phyloP scores from a whole-genome alignment of 2,329 filamentous ascomycete species.

The Epichloe elymi region DNA sequence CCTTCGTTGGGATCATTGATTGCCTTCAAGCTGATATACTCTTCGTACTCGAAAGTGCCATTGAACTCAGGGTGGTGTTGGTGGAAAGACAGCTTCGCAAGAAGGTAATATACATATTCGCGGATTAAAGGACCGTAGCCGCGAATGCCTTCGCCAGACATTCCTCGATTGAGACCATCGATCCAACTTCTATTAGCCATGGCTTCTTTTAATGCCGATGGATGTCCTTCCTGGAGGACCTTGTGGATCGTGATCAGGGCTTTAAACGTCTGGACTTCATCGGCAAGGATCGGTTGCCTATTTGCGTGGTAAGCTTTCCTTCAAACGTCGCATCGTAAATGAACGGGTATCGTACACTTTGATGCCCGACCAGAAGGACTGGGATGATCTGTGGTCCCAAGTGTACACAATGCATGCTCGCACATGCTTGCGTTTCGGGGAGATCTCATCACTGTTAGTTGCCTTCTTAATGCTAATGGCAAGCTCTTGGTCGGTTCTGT shows the following conservation, averaged over 20 bases:
- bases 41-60: slow-evolving; percentile 96
- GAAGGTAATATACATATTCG: slow-evolving; percentile 92
- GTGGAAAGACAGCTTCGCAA: slow-evolving; percentile 93
- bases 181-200: slow-evolving; percentile 84
- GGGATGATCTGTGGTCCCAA: slow-evolving; percentile 95
- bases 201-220: slow-evolving; percentile 73
- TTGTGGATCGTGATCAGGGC: slow-evolving; percentile 95
- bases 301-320: not conserved
- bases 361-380: slow-evolving; percentile 94
- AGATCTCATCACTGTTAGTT: slow-evolving; percentile 54
- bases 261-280: slow-evolving; percentile 98
- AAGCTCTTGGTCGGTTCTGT: slow-evolving; percentile 54
- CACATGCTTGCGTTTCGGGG: slow-evolving; percentile 80
- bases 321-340: not conserved
- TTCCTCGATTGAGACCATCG: slow-evolving; percentile 76
- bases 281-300: slow-evolving; percentile 92
- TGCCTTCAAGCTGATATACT: slow-evolving; percentile 94
- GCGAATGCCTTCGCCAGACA: slow-evolving; percentile 70
- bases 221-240: slow-evolving; percentile 92
- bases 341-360: slow-evolving; percentile 63
- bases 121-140: slow-evolving; percentile 87
- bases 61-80: slow-evolving; percentile 96
- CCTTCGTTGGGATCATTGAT: slow-evolving; percentile 99
- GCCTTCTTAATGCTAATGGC: slow-evolving; percentile 59
- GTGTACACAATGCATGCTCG: slow-evolving; percentile 96